Evolutionary conservation across 768 basidiomycete genomes (phyloP), one percentile per base, ranked within the genome.

Genomic region (Lentinula edodes): DNA sequence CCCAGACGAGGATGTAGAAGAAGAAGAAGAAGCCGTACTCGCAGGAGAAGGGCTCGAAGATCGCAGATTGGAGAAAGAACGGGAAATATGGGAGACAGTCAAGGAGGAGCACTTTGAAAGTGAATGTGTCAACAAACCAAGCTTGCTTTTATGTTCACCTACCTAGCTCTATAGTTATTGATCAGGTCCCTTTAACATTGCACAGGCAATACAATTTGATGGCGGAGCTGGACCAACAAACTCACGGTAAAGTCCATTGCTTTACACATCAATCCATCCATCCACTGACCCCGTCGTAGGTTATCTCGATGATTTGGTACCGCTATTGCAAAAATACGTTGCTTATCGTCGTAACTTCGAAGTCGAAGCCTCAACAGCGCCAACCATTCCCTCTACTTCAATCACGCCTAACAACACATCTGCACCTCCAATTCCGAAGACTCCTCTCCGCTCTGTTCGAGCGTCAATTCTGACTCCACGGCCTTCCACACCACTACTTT

Each of bases 81-180:
- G 75, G 62, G 84, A 85, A 36, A 78, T 90, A 41, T 90, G 89
- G 89, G 86, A 89, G 51, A 76, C 84, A 42, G 82, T 93, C 69
- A 83, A 84, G 68, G 91, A 93, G 67, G 89, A 93, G 62, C 84
- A 91, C 66, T 86, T 85, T 70, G 91, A 92, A 81, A 83, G 91
- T 88, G 46, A 53, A 78, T 63, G 38, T 16, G 36, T 38, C 52
- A 15, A 10, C 35, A 6, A 39, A 52, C 41, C 38, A 38, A 48
- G 16, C 16, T 53, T 55, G 38, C 38, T 46, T 55, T 58, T 55
- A 38, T 41, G 42, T 50, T 46, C 35, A 56, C 13, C 5, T 46
- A 23, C 5, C 1, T 50, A 61, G 28, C 28, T 28, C 28, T 55
- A 36, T 61, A 94, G 91, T 87, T 52, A 79, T 93, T 56, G 89